A percentile compares a stretch with the other conserved stretches of the same genome.
phyloP scores from a whole-genome alignment of 768 basidiomycete genomes.

The Lactifluus rugatus region DNA sequence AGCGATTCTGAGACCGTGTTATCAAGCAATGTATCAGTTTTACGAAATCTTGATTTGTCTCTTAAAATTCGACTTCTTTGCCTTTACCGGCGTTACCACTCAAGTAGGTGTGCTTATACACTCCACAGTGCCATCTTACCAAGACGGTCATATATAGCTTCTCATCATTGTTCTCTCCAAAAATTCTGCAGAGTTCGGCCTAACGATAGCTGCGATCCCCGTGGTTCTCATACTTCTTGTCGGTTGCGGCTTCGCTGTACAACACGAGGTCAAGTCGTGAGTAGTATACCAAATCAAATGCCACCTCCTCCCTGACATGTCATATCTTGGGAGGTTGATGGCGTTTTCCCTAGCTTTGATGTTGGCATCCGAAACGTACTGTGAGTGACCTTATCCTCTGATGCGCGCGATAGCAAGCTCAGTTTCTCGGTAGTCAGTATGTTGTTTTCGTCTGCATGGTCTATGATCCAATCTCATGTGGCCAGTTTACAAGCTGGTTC shows the following conservation, averaged over 20 bases:
- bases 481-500: conserved; percentile 74
- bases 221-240: conserved; percentile 60
- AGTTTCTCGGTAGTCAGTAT: conserved; percentile 7
- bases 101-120: conserved; percentile 40
- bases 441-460: neutral
- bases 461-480: neutral
- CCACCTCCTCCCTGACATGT: conserved; percentile 1
- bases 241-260: conserved; percentile 58
- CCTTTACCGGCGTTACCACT: conserved; percentile 80
- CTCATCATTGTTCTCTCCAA: conserved; percentile 63
- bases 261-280: conserved; percentile 73
- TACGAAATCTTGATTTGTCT: conserved; percentile 84
- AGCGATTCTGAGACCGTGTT: conserved; percentile 4
- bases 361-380: conserved; percentile 68
- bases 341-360: conserved; percentile 59
- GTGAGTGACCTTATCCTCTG: conserved; percentile 33
- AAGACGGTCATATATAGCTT: conserved; percentile 37
- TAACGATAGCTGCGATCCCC: conserved; percentile 78
- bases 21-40: conserved; percentile 74
- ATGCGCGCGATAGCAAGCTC: neutral
- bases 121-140: neutral
- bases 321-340: conserved; percentile 49
- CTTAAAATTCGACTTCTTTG: conserved; percentile 86
- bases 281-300: conserved; percentile 23
- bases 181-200: conserved; percentile 65